A percentile compares a stretch with the other conserved stretches of the same genome.
phyloP scores from a whole-genome alignment of 2,329 filamentous ascomycete species.

The Cadophora malorum region DNA sequence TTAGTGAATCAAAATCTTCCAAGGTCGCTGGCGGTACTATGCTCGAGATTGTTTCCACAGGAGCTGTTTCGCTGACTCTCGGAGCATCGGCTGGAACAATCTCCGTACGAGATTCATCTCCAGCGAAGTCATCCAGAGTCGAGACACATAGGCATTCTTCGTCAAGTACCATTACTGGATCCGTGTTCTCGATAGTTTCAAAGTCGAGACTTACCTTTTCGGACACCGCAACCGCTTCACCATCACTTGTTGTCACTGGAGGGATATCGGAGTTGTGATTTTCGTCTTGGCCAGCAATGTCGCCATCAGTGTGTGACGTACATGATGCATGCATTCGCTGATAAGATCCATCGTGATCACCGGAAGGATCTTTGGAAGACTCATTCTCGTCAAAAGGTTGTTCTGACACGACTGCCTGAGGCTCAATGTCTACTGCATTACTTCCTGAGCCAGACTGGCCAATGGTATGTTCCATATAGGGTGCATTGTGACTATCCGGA shows the following conservation, averaged over 20 bases:
- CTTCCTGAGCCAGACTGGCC: not conserved
- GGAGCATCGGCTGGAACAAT: not conserved
- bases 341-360: not conserved
- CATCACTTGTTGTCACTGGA: not conserved
- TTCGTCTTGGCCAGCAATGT: constrained; percentile 13
- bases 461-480: no score
- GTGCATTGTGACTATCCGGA: not conserved
- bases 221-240: not conserved
- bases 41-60: not conserved
- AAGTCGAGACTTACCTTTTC: not conserved
- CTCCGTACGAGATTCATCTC: not conserved
- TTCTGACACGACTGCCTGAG: not conserved
- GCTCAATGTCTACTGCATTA: not conserved
- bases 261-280: not conserved
- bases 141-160: not conserved
- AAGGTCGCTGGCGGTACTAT: not conserved
- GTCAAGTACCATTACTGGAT: not conserved
- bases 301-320: not conserved
- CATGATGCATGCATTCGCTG: not conserved
- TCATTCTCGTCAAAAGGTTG: no score
- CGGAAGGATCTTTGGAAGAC: not conserved
- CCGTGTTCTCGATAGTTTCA: not conserved
- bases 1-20: not conserved
- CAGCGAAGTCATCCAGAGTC: not conserved
- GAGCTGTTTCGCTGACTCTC: not conserved